These are phyloP conservation scores for Syzygium aqueum DNA, from an alignment of 345 rosid genomes.

Conservation along the genomic window DNA sequence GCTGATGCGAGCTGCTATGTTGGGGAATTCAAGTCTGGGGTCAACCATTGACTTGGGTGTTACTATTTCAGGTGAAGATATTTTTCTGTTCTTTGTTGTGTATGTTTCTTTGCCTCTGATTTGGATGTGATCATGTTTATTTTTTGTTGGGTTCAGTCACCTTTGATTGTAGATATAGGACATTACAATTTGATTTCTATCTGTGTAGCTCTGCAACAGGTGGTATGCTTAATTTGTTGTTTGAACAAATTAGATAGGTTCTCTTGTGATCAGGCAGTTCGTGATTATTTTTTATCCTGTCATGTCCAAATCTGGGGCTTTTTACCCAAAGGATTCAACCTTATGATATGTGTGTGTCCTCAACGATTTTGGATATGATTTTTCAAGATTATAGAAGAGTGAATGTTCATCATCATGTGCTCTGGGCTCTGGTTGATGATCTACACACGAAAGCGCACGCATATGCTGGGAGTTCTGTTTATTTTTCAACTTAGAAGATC, in stretches of 20 bases:
- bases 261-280: background rate
- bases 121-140: background rate
- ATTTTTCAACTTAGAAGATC: background rate
- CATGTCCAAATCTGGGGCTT: background rate
- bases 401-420: background rate
- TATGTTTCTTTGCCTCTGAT: background rate
- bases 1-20: conserved; percentile 68
- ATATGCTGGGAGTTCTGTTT: background rate
- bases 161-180: background rate
- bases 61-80: conserved; percentile 71
- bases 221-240: background rate
- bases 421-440: background rate
- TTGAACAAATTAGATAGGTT: background rate
- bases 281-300: background rate
- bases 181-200: background rate
- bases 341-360: background rate
- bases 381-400: background rate
- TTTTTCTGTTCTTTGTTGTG: background rate
- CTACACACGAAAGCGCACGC: background rate
- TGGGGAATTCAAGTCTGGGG: conserved; percentile 75
- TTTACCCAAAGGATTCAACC: background rate
- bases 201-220: fast-evolving
- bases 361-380: background rate
- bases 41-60: conserved; percentile 84
- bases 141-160: background rate